Evolutionary conservation across 2,329 filamentous ascomycete species (phyloP), one percentile per base, ranked within the genome.

Genomic region (Colletotrichum sansevieriae): DNA sequence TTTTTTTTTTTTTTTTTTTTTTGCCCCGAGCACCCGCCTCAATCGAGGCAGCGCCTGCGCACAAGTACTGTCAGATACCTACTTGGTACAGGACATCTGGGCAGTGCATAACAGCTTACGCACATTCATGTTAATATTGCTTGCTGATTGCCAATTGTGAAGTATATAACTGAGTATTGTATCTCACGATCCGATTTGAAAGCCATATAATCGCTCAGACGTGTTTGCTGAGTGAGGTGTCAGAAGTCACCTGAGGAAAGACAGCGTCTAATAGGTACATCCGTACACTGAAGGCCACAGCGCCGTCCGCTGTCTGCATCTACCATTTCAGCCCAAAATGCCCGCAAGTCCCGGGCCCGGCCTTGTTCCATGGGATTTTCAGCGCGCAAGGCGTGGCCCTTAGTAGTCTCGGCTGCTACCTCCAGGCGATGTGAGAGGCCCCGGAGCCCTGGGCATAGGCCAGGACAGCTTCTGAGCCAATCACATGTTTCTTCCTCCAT

Each of bases 321-420:
- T 39, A 57, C 54, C 54, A 57, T 41, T 44, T 13, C 54, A 57
- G 54, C 54, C 54, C 54, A 57, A 44, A 43, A 41, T 35, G 44
- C 54, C 46, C 63, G 46, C 37, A 35, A 52, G 18, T 59, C 56
- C 55, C 63, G 46, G 63, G 55, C 47, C 55, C 44, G 56, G 55
- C 63, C 63, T 52, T 65, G 63, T 51, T 44, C 55, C 20, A 33
- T 29, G 18, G 63, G 57, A 35, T 29, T 51, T 65, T n/a, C n/a
- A n/a, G n/a, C n/a, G n/a, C n/a, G n/a, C n/a, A n/a, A n/a, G n/a
- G n/a, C n/a, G n/a, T n/a, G n/a, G n/a, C n/a, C n/a, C n/a, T 41
- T 35, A 44, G 57, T 65, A 65, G 63, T 61, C 63, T 35, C 63
- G 61, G 61, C 56, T 63, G 44, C 65, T 51, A 22, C 52, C 60